These are phyloP conservation scores for Plantago elongata DNA, from an alignment of 257 asterid species.

Conservation along the genomic window DNA sequence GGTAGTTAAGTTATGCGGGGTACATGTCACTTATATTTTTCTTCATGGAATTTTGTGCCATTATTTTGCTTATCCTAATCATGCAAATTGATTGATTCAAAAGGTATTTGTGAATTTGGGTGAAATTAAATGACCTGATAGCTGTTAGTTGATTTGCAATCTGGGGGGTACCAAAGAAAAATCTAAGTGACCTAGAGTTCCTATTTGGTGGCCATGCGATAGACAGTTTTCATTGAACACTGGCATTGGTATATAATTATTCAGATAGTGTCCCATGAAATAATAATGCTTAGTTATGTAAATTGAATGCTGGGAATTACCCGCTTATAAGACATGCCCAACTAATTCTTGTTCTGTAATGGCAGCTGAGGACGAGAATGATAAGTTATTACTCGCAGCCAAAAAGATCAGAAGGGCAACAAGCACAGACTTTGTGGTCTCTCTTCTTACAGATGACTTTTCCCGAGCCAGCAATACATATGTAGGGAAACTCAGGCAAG, in stretches of 20 bases:
- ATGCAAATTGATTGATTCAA: no score
- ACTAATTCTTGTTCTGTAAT: conserved; percentile 27
- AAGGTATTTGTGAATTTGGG: no score
- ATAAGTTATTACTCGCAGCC: conserved; percentile 74
- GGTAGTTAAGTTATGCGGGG: no score
- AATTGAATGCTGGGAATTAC: not conserved
- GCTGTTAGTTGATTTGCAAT: no score
- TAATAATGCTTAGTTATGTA: not conserved
- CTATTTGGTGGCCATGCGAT: not conserved
- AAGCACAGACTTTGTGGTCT: conserved; percentile 74
- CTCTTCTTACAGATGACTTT: conserved; percentile 79
- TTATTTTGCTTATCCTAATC: no score
- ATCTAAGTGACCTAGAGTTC: no score
- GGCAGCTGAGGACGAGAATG: conserved; percentile 71
- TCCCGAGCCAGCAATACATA: conserved; percentile 87
- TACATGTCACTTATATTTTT: no score
- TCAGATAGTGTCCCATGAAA: not conserved
- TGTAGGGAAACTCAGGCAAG: conserved; percentile 79
- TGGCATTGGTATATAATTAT: not conserved
- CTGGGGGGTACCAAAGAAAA: no score
- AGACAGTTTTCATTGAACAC: not conserved
- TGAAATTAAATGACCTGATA: no score
- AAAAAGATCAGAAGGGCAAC: conserved; percentile 76
- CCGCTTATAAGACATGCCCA: not conserved
- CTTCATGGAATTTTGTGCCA: no score